Evolutionary conservation across 768 basidiomycete species (phyloP).

Genomic region (Hygrophoropsis aurantiaca): DNA sequence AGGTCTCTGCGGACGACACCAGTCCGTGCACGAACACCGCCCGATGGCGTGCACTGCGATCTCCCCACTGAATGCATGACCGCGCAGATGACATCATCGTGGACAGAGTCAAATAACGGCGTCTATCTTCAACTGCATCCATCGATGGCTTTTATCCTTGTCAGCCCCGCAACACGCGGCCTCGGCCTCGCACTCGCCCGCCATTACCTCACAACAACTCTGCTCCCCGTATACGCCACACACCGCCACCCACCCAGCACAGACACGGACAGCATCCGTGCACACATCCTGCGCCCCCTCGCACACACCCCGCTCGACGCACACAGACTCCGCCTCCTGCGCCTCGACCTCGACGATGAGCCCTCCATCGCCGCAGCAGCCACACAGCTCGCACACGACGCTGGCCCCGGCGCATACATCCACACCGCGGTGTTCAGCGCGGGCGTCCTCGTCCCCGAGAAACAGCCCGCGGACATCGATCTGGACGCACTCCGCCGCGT

Average conservation of each 20-base stretch:
- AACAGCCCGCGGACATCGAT: conserved; percentile 42
- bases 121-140: no score
- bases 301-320: conserved; percentile 41
- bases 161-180: conserved; percentile 57
- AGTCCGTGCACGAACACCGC: background rate
- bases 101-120: no score
- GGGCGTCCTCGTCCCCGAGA: conserved; percentile 56
- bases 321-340: conserved; percentile 47
- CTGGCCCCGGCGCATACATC: conserved; percentile 38
- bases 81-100: background rate
- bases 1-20: background rate
- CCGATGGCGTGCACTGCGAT: background rate
- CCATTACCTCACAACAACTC: conserved; percentile 49
- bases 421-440: conserved; percentile 57
- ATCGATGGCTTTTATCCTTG: conserved; percentile 41
- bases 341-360: conserved; percentile 52
- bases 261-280: conserved; percentile 38
- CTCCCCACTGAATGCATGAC: background rate
- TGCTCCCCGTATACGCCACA: conserved; percentile 55
- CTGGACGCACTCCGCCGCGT: conserved; percentile 45
- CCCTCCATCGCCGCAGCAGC: conserved; percentile 47
- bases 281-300: conserved; percentile 31
- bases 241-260: conserved; percentile 42
- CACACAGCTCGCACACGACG: conserved; percentile 31
- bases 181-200: conserved; percentile 56